phyloP scores from a whole-genome alignment of 2,329 filamentous ascomycete genomes.

The Paraphoma sp. region DNA sequence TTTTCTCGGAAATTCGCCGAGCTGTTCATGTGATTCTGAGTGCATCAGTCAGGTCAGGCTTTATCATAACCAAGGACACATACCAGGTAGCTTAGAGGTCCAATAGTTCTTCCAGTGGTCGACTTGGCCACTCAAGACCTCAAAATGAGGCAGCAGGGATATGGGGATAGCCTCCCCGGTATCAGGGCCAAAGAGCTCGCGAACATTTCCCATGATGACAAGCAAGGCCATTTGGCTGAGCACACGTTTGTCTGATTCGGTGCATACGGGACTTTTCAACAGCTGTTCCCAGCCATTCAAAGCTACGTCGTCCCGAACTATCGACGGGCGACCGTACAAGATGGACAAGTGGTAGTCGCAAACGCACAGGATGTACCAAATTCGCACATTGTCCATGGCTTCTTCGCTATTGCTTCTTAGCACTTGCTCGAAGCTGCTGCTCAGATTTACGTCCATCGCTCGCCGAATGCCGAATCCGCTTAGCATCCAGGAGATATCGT shows the following conservation, averaged over 20 bases:
- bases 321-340: constrained; percentile 64
- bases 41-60: constrained; percentile 21
- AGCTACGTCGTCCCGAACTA: constrained; percentile 64
- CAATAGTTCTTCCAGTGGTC: constrained; percentile 61
- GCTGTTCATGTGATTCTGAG: constrained; percentile 52
- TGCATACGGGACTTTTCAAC: constrained; percentile 59
- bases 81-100: constrained; percentile 52
- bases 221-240: constrained; percentile 65
- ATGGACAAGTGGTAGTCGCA: constrained; percentile 72
- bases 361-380: constrained; percentile 67
- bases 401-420: constrained; percentile 51
- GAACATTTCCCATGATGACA: constrained; percentile 63
- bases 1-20: constrained; percentile 58
- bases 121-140: constrained; percentile 48
- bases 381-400: constrained; percentile 60
- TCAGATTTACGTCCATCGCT: constrained; percentile 57
- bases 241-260: constrained; percentile 62
- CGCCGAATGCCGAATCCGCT: constrained; percentile 62
- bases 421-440: constrained; percentile 52
- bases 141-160: constrained; percentile 60
- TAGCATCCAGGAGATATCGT: constrained; percentile 68
- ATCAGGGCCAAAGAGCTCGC: constrained; percentile 64
- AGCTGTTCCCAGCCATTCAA: constrained; percentile 66
- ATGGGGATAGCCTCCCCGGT: constrained; percentile 59
- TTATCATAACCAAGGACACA: constrained; percentile 24